phyloP scores from a whole-genome alignment of 176 grass and related monocot genomes.

The Triticum monococcum region DNA sequence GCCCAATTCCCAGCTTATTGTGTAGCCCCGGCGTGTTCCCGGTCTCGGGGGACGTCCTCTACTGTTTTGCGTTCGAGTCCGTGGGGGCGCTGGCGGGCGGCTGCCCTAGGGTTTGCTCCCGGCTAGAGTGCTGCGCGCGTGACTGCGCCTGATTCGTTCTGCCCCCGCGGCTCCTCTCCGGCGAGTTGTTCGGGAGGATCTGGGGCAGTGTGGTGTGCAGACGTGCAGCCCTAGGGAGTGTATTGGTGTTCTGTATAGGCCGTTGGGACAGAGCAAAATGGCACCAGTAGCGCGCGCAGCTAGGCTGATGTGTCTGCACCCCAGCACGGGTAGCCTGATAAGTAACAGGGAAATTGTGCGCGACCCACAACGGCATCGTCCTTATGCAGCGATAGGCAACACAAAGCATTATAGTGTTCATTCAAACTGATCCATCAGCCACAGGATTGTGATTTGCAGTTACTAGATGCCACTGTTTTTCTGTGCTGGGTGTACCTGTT shows the following conservation, averaged over 20 bases:
- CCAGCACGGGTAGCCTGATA: background rate
- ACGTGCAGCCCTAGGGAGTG: too few relatives aligned
- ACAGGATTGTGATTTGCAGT: background rate
- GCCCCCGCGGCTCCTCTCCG: background rate
- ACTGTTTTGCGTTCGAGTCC: constrained; percentile 26
- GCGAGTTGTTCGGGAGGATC: background rate
- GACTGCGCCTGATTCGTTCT: background rate
- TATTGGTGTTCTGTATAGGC: background rate
- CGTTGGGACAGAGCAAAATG: background rate
- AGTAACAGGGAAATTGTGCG: background rate
- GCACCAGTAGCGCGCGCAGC: too few relatives aligned
- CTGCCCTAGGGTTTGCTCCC: background rate
- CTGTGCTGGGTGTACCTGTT: background rate
- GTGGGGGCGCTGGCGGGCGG: background rate
- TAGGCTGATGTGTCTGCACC: background rate
- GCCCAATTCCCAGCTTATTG: background rate
- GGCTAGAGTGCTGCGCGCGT: background rate
- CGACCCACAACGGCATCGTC: too few relatives aligned
- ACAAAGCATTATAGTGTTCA: background rate
- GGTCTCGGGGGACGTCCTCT: background rate
- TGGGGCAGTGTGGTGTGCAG: background rate
- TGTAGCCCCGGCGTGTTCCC: background rate
- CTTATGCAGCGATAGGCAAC: too few relatives aligned
- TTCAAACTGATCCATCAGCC: background rate
- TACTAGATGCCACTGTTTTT: background rate